Conservation (phyloP, 1,284 basidiomycete genomes). For the Boletus semigastroideus region DNA sequence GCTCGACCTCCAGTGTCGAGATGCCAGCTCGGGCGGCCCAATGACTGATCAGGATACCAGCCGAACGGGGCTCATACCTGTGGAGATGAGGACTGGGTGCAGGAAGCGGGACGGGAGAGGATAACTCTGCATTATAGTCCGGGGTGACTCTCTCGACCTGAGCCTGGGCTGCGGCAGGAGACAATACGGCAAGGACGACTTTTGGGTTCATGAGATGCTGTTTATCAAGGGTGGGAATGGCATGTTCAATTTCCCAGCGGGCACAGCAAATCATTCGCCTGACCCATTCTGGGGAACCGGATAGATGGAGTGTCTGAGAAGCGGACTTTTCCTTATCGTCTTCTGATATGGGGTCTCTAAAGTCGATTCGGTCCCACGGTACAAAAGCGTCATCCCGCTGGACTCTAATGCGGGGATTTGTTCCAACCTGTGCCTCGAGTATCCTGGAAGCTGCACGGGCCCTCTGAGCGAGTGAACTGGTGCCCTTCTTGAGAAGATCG, state of each 20-base stretch:
- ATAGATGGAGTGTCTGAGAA: slow-evolving; percentile 25
- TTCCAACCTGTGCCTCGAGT: slow-evolving; percentile 78
- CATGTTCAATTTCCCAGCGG: slow-evolving; percentile 63
- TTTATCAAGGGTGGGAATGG: slow-evolving; percentile 25
- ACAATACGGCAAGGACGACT: slow-evolving; percentile 60
- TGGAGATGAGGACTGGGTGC: slow-evolving; percentile 54
- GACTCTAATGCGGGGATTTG: slow-evolving; percentile 73
- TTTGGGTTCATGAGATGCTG: slow-evolving; percentile 35
- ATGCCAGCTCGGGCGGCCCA: slow-evolving; percentile 69
- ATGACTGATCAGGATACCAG: slow-evolving; percentile 57
- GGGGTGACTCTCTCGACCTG: slow-evolving; percentile 32
- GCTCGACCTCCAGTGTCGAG: slow-evolving; percentile 52
- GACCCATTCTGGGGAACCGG: slow-evolving; percentile 72
- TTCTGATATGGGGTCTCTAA: slow-evolving; percentile 34
- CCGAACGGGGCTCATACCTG: slow-evolving; percentile 63
- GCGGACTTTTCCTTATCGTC: slow-evolving; percentile 28
- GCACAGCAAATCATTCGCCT: slow-evolving; percentile 78
- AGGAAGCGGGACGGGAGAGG: slow-evolving; percentile 64
- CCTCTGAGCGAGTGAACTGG: slow-evolving; percentile 71
- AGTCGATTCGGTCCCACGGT: slow-evolving; percentile 68
- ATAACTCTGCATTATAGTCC: slow-evolving; percentile 34
- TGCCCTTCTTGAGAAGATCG: slow-evolving; percentile 92
- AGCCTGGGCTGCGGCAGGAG: slow-evolving; percentile 37
- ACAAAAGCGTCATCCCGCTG: slow-evolving; percentile 79
- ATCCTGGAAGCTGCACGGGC: slow-evolving; percentile 82